These are phyloP conservation scores for Calonectria leucothoes DNA, from an alignment of 2,329 filamentous ascomycete species.

Conservation along the genomic window DNA sequence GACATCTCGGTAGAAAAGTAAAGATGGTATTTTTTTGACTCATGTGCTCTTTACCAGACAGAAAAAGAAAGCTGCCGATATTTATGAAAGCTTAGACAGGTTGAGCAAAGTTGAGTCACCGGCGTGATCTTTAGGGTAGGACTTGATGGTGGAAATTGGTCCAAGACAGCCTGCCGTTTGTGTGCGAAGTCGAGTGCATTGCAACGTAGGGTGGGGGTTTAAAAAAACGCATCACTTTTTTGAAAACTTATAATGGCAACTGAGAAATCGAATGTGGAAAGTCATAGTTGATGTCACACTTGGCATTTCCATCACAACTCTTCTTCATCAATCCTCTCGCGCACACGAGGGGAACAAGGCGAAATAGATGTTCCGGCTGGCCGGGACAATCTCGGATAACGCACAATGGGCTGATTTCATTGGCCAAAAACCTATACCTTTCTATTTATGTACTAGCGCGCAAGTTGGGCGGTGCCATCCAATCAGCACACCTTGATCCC, in stretches of 20 bases:
- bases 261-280: no score
- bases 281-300: no score
- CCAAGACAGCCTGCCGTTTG: no score
- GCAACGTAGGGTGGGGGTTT: no score
- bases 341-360: neutral
- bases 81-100: neutral
- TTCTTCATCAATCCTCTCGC: no score
- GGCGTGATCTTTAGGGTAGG: neutral
- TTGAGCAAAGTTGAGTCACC: neutral
- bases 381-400: neutral
- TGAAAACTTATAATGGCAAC: no score
- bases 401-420: neutral
- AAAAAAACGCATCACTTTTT: no score
- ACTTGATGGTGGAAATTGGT: neutral
- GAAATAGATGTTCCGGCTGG: neutral
- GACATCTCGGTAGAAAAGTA: conserved; percentile 9
- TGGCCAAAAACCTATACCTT: neutral
- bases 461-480: neutral
- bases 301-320: no score
- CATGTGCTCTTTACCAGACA: neutral
- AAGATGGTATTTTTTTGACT: neutral
- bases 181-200: no score
- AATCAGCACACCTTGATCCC: neutral
- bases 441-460: neutral
- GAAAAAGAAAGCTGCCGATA: neutral